Conservation (phyloP, 208 protist genomes). For the Acanthamoeba sp. region DNA sequence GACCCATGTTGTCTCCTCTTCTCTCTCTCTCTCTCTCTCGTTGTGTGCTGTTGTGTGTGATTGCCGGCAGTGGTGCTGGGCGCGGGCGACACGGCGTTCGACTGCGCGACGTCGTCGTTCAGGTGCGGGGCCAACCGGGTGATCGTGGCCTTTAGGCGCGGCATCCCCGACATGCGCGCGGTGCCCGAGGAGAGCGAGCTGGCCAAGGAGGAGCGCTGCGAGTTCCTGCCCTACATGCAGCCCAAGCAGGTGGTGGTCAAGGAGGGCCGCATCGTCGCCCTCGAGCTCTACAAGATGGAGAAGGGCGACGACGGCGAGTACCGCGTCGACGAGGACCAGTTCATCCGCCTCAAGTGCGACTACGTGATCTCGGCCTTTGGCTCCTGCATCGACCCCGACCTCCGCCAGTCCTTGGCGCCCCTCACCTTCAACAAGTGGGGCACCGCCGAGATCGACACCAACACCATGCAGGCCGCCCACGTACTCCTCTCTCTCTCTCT, state of each 20-base stretch:
- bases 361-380: conserved; percentile 93
- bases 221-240: conserved; percentile 91
- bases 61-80: conserved; percentile 89
- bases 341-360: conserved; percentile 91
- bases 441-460: conserved; percentile 84
- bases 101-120: conserved; percentile 91
- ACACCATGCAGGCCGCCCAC: conserved; percentile 76
- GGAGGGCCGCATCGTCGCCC: conserved; percentile 85
- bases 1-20: no score
- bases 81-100: conserved; percentile 94
- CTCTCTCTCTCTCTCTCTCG: no score
- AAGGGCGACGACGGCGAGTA: conserved; percentile 88
- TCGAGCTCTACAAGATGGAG: conserved; percentile 92
- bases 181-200: conserved; percentile 90
- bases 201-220: conserved; percentile 88
- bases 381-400: conserved; percentile 75
- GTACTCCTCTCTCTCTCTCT: background rate
- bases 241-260: conserved; percentile 88
- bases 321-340: conserved; percentile 90
- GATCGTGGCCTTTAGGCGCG: conserved; percentile 89
- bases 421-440: conserved; percentile 87
- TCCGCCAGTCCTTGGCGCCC: conserved; percentile 81
- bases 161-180: conserved; percentile 91
- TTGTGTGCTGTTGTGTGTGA: background rate
- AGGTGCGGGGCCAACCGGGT: conserved; percentile 91